Conservation (phyloP, 2,329 filamentous ascomycete genomes). For the Neobulgaria alba region DNA sequence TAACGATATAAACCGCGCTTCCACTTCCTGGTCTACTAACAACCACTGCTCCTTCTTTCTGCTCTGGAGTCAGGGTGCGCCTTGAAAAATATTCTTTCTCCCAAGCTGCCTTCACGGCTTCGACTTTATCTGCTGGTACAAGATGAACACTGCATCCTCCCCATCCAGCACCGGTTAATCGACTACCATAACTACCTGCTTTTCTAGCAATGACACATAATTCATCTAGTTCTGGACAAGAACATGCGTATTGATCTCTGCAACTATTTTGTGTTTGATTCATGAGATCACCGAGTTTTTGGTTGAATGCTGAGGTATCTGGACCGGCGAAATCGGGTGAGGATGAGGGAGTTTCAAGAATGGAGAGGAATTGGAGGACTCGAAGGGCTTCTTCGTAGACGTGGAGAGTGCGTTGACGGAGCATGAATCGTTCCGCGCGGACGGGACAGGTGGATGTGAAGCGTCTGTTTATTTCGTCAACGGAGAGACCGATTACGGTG, state of each 20-base stretch:
- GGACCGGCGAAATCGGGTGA: slow-evolving; percentile 19
- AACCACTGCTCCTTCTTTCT: slow-evolving; percentile 71
- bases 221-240: slow-evolving; percentile 83
- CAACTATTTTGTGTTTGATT: slow-evolving; percentile 87
- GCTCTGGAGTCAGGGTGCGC: slow-evolving; percentile 53
- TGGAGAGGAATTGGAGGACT: slow-evolving; percentile 72
- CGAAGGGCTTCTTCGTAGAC: slow-evolving; percentile 85
- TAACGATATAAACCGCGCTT: slow-evolving; percentile 43
- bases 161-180: slow-evolving; percentile 91
- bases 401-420: slow-evolving; percentile 80
- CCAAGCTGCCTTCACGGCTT: slow-evolving; percentile 67
- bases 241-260: slow-evolving; percentile 82
- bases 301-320: slow-evolving; percentile 53
- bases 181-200: slow-evolving; percentile 75
- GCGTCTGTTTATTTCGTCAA: slow-evolving; percentile 62
- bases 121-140: slow-evolving; percentile 74
- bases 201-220: slow-evolving; percentile 71
- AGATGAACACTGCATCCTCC: slow-evolving; percentile 94
- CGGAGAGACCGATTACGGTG: slow-evolving; percentile 56
- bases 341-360: slow-evolving; percentile 51
- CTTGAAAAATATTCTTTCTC: slow-evolving; percentile 75
- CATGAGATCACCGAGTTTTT: slow-evolving; percentile 69
- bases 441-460: slow-evolving; percentile 88
- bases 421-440: slow-evolving; percentile 76
- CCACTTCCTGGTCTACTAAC: slow-evolving; percentile 82